Conservation (phyloP, 2,329 filamentous ascomycete genomes). For the Myriosclerotinia curreyana region DNA sequence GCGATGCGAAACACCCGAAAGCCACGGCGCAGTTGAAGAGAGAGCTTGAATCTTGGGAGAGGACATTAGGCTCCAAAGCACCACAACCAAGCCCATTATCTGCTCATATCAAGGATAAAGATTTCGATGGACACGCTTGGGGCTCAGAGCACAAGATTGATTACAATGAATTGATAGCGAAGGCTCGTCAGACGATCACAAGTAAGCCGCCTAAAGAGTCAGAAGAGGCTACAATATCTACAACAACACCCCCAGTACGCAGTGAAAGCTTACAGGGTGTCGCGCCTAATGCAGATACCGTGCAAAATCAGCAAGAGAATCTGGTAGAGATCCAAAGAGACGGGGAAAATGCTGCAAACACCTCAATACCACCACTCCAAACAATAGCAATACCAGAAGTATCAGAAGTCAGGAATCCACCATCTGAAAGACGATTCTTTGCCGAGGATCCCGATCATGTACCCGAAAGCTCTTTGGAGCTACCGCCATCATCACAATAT, state of each 20-base stretch:
- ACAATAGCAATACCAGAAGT: not conserved
- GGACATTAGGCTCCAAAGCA: slow-evolving; percentile 65
- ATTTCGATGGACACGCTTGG: slow-evolving; percentile 81
- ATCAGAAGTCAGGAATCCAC: not conserved
- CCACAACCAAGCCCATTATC: slow-evolving; percentile 42
- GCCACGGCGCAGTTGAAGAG: slow-evolving; percentile 67
- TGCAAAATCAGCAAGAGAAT: not conserved
- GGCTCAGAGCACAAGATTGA: slow-evolving; percentile 67
- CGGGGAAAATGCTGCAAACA: not conserved
- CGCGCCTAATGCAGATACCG: not conserved
- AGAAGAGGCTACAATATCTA: slow-evolving; percentile 6
- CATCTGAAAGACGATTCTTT: not conserved
- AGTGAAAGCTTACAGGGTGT: not conserved
- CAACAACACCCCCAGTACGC: not conserved
- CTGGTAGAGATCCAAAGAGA: not conserved
- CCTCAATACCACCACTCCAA: not conserved
- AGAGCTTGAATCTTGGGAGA: slow-evolving; percentile 84
- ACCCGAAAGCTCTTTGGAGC: not conserved
- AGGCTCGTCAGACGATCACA: slow-evolving; percentile 55
- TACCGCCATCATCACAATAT: not conserved
- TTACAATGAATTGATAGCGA: slow-evolving; percentile 77
- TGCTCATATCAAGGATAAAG: slow-evolving; percentile 73
- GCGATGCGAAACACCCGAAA: slow-evolving; percentile 74
- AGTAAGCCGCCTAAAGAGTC: slow-evolving; percentile 21
- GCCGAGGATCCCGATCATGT: not conserved